Evolutionary conservation across 2,329 filamentous ascomycete genomes (phyloP).

Genomic region (Neonectria faginata): DNA sequence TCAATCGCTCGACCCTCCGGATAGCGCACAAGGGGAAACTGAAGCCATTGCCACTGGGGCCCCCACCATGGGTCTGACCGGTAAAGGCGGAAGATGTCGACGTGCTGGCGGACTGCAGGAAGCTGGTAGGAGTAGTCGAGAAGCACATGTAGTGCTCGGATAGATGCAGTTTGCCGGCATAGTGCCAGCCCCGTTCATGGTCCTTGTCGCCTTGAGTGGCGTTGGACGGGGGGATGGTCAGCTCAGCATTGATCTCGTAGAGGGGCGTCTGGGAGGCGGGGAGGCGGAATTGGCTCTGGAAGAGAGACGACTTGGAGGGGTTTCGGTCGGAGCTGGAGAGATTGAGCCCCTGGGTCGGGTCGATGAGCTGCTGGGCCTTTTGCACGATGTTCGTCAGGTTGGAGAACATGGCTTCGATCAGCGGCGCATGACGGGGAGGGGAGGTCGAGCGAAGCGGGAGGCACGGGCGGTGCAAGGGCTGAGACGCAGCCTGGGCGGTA

Average conservation of each 20-base stretch:
- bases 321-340: conserved; percentile 80
- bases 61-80: conserved; percentile 91
- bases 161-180: conserved; percentile 91
- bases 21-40: conserved; percentile 93
- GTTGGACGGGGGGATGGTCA: conserved; percentile 84
- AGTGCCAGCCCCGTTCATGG: conserved; percentile 82
- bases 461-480: conserved; percentile 29
- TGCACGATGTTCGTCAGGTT: conserved; percentile 85
- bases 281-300: conserved; percentile 96
- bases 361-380: conserved; percentile 95
- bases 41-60: conserved; percentile 94
- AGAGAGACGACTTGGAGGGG: conserved; percentile 91
- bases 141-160: conserved; percentile 97
- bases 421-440: conserved; percentile 53
- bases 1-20: conserved; percentile 88
- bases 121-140: conserved; percentile 91
- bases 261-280: conserved; percentile 92
- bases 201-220: conserved; percentile 77
- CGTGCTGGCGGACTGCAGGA: conserved; percentile 81
- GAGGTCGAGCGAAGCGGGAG: conserved; percentile 27
- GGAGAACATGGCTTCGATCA: conserved; percentile 66
- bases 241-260: conserved; percentile 95
- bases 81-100: conserved; percentile 86
- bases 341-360: conserved; percentile 82
- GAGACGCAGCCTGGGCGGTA: conserved; percentile 23